Evolutionary conservation across 106 monocot genomes (phyloP), one percentile per base, ranked within the genome.

Genomic region (Dioscorea dumetorum): DNA sequence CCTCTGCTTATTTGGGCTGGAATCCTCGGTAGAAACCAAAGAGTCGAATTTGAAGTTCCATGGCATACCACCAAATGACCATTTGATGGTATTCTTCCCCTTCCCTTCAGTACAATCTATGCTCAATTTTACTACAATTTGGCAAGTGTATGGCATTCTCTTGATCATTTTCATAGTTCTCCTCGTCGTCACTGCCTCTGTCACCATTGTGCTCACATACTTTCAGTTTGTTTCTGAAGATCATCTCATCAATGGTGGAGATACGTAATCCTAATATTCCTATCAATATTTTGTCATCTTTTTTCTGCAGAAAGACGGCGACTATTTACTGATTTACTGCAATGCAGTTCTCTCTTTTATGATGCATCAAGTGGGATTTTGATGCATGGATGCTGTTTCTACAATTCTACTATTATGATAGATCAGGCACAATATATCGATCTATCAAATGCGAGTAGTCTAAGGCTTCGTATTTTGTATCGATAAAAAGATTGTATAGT

Each of bases 91-190:
- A n/a, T n/a, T n/a, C n/a, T n/a, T n/a, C n/a, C n/a, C n/a, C 67
- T 87, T 10, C 87, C 87, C 22, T 87, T 87, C 51, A 77, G 82
- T 68, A 82, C 82, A 16, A 87, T 87, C 24, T 87, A 80, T 62
- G 77, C 80, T 63, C 82, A 83, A 67, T 73, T 83, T 20, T 80
- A 83, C 66, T 87, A 87, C 70, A 77, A 83, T 53, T 83, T 83
- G 60, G 80, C 80, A 22, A 87, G 87, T 77, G 70, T 87, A 41
- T 41, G 41, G 41, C 41, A 83, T 83, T 24, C 80, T 83, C 54
- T 83, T 83, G 34, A 75, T 80, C 21, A 80, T 87, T 65, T 87
- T 87, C 74, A 83, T 87, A 41, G 74, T 87, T 75, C 83, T 87
- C 48, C 67, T 87, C 22, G 80, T 83, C 28, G 83, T 83, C 49